Base-by-base conservation (phyloP, 345 rosid genomes). In the Adansonia digitata region DNA sequence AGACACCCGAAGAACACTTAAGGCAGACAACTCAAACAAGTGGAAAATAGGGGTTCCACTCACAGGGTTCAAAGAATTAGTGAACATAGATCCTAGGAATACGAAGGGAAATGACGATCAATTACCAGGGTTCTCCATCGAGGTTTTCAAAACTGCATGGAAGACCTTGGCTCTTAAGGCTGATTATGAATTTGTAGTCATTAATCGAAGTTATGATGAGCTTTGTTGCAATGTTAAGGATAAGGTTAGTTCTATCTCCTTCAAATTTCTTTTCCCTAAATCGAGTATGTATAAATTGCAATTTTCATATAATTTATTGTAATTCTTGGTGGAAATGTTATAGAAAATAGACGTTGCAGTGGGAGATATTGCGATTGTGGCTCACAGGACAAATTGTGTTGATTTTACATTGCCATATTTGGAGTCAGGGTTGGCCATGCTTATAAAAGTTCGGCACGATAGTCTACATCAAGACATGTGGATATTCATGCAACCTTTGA, bases 401-500 rank as follows among this genome's bases (percentile, higher is more conserved):
- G 89, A 84, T 55, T 88, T 82, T 71, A 81, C 89, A 2, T 27
- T 85, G 57, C 86, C 90, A 0, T 83, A 78, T 77, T 49, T 80
- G 14, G 82, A 85, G 17, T 74, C 77, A 2, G 83, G 84, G 0
- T 81, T 85, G 37, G 22, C 67, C 7, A 85, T 85, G 84, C 64
- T 85, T 11, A 82, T 85, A 18, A 80, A 83, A 0, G 49, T 67
- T n/a, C 59, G 59, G 20, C 63, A 57, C 2, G 66, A 51, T 0
- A 49, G 72, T 0, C 17, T 2, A 4, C 64, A n/a, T n/a, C n/a
- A 37, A 7, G 71, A 69, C 31, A 78, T 85, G 11, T 82, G 87
- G 87, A 64, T 79, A 56, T 87, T 87, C 74, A 24, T 82, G 78
- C 78, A 80, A 68, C 91, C 91, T 5, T 71, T 86, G 72, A 78